Conservation (phyloP, 169 alveolate genomes). For the Plasmodium gonderi region DNA sequence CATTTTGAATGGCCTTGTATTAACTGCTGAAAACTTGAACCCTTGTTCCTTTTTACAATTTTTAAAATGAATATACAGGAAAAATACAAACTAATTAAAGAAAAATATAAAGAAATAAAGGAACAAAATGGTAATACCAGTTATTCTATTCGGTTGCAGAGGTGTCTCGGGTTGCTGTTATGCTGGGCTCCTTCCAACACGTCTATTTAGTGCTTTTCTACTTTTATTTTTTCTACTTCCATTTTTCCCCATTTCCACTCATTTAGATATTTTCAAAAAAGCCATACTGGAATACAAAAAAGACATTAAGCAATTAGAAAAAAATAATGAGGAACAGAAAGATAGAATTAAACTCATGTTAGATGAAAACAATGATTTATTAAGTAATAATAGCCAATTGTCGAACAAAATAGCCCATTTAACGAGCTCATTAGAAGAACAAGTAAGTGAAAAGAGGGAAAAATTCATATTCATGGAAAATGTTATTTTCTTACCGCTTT, state of each 20-base stretch:
- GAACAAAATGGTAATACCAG: conserved; percentile 69
- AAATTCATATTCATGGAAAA: too few species aligned
- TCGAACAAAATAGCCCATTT: conserved; percentile 21
- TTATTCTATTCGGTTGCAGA: background rate
- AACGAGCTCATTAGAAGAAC: conserved; percentile 37
- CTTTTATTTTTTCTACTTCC: background rate
- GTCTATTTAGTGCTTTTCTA: background rate
- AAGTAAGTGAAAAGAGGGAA: conserved; percentile 31
- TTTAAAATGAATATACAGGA: conserved; percentile 64
- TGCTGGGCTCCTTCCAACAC: background rate
- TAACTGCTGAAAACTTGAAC: background rate
- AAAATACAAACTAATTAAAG: conserved; percentile 62
- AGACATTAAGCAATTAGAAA: conserved; percentile 66
- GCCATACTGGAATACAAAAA: conserved; percentile 73
- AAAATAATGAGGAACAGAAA: conserved; percentile 34
- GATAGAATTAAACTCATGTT: conserved; percentile 2
- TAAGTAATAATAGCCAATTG: conserved; percentile 14
- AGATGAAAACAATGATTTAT: conserved; percentile 19
- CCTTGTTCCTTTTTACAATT: background rate
- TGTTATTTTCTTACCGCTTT: too few species aligned
- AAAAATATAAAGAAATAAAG: conserved; percentile 71
- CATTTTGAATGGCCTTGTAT: background rate
- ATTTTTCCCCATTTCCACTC: background rate
- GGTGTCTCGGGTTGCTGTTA: background rate
- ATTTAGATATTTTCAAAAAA: conserved; percentile 57